These are phyloP conservation scores for Suillus alpinus DNA, from an alignment of 768 basidiomycete species.

Conservation along the genomic window DNA sequence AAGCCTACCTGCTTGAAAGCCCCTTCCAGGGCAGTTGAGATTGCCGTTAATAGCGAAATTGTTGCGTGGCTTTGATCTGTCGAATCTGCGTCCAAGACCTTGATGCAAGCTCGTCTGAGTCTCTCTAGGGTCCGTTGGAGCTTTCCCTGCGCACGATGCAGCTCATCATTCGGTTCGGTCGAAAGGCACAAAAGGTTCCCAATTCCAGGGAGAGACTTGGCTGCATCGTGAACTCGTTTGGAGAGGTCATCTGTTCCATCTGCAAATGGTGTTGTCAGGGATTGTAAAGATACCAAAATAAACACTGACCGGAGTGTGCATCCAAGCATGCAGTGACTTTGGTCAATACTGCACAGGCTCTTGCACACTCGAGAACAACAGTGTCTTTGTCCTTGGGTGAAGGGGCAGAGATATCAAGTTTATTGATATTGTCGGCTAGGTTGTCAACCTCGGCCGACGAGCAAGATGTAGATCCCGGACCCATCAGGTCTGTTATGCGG, in stretches of 20 bases:
- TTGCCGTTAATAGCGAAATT: constrained; percentile 33
- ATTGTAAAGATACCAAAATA: background rate
- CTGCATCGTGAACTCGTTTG: constrained; percentile 19
- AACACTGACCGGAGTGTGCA: background rate
- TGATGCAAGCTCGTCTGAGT: constrained; percentile 48
- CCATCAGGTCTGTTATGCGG: constrained; percentile 43
- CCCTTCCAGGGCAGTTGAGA: constrained; percentile 32
- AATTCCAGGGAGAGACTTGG: constrained; percentile 19
- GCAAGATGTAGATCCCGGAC: background rate
- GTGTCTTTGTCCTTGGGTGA: constrained; percentile 7
- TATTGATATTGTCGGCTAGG: constrained; percentile 15
- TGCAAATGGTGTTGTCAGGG: background rate
- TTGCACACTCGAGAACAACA: constrained; percentile 36
- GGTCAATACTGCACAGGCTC: constrained; percentile 40
- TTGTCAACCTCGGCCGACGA: constrained; percentile 16
- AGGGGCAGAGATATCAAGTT: constrained; percentile 9
- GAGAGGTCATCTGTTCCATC: constrained; percentile 12
- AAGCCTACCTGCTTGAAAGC: constrained; percentile 28
- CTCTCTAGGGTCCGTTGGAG: constrained; percentile 61
- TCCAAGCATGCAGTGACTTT: constrained; percentile 41
- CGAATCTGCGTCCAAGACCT: constrained; percentile 39
- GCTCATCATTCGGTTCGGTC: constrained; percentile 29
- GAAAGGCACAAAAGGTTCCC: constrained; percentile 9
- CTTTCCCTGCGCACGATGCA: constrained; percentile 44
- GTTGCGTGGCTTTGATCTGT: constrained; percentile 12